phyloP scores from a whole-genome alignment of 1,139 yeast genomes.

The Yamadazyma aaseri region DNA sequence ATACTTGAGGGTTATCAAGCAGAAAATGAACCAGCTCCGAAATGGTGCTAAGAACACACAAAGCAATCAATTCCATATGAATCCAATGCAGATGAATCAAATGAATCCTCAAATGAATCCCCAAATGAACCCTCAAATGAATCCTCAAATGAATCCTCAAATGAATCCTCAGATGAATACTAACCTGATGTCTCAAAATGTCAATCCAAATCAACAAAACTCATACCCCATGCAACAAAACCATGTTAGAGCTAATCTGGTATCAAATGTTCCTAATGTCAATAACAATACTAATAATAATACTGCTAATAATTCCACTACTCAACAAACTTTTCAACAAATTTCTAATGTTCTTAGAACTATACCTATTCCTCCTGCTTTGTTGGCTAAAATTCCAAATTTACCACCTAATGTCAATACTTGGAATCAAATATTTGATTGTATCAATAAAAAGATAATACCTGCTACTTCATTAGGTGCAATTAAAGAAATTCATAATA shows the following conservation, averaged over 20 bases:
- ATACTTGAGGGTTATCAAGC: conserved; percentile 38
- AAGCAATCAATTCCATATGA: not conserved
- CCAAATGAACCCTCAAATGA: conserved; percentile 1
- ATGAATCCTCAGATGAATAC: not conserved
- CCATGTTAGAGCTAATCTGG: not conserved
- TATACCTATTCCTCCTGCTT: conserved; percentile 72
- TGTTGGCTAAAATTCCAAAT: conserved; percentile 70
- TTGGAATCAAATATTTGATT: conserved; percentile 79
- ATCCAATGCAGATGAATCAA: conserved; percentile 1
- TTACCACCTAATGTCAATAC: conserved; percentile 81
- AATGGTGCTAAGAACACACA: conserved; percentile 18
- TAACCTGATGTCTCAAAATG: conserved; percentile 3
- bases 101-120: conserved; percentile 3
- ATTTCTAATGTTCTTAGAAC: conserved; percentile 42
- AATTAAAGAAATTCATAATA: conserved; percentile 59
- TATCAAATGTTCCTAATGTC: not conserved
- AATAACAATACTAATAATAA: conserved; percentile 9
- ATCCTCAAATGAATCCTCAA: conserved; percentile 7
- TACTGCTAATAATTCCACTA: conserved; percentile 11
- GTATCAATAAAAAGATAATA: conserved; percentile 58
- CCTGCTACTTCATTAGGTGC: conserved; percentile 54
- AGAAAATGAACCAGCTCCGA: conserved; percentile 40
- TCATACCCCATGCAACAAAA: not conserved
- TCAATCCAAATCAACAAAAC: conserved; percentile 10
- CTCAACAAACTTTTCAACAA: conserved; percentile 33